Conservation (phyloP, 441 rosid genomes). For the Corymbia calophylla region DNA sequence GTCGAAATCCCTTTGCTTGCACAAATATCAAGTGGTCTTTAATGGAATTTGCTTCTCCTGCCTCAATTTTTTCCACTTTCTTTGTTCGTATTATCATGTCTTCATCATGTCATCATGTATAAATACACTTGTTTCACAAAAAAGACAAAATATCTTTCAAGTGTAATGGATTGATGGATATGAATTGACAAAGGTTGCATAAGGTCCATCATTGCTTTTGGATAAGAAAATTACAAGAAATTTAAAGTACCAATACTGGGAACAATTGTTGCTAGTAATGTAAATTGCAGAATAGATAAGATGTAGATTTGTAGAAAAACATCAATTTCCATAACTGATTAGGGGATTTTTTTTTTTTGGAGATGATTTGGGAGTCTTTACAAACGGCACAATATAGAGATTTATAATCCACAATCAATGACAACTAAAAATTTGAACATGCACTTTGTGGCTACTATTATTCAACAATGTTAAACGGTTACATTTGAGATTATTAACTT, state of each 20-base stretch:
- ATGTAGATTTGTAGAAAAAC: not conserved
- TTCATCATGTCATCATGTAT: too few relatives aligned
- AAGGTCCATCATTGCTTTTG: not conserved
- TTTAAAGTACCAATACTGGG: not conserved
- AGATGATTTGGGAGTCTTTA: not conserved
- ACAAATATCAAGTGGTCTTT: too few relatives aligned
- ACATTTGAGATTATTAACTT: accelerated
- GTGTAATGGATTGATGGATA: too few relatives aligned
- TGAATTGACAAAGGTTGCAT: not conserved
- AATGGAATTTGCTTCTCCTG: too few relatives aligned
- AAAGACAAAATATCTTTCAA: too few relatives aligned
- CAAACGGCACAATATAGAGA: too few relatives aligned
- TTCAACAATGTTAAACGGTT: not conserved
- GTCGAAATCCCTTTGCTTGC: too few relatives aligned
- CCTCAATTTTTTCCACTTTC: too few relatives aligned
- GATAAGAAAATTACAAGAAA: not conserved
- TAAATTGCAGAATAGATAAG: not conserved
- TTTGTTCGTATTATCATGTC: too few relatives aligned
- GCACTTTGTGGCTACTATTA: accelerated
- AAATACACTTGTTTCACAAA: too few relatives aligned
- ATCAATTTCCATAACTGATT: not conserved
- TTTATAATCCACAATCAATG: accelerated
- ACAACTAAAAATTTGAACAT: not conserved
- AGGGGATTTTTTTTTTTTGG: not conserved
- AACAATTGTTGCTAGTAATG: not conserved